Conservation (phyloP, 345 rosid genomes). For the Eucalyptus guilfoylei region DNA sequence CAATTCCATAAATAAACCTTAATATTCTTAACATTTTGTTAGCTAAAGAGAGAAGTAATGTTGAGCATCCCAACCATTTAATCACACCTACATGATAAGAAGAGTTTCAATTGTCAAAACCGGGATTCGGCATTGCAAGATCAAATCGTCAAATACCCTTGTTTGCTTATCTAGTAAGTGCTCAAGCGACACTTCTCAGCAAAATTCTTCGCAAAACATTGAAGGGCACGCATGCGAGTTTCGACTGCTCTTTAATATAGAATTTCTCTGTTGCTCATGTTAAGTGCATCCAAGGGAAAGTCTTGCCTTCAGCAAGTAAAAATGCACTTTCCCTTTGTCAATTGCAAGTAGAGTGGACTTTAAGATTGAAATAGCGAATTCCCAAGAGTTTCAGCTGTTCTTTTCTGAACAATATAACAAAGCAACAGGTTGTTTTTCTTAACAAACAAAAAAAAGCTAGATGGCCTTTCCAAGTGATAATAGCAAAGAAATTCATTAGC, state of each 20-base stretch:
- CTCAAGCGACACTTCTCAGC: neutral
- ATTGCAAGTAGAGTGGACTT: neutral
- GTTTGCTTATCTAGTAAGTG: neutral
- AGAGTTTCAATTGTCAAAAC: neutral
- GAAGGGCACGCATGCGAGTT: neutral
- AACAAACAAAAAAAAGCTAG: neutral
- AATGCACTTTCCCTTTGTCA: neutral
- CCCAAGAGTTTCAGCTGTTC: neutral
- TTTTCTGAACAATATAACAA: neutral
- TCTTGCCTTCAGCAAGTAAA: neutral
- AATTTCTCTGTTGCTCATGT: neutral
- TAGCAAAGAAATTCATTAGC: neutral
- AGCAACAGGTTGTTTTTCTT: neutral
- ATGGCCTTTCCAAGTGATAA: neutral
- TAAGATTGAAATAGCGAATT: neutral
- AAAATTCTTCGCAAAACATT: neutral
- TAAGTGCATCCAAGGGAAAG: neutral
- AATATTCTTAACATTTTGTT: neutral
- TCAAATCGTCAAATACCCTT: neutral
- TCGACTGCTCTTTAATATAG: neutral
- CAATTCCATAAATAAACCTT: neutral
- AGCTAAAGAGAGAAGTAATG: neutral
- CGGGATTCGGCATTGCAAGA: neutral
- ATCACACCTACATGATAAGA: neutral
- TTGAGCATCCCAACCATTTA: neutral